Evolutionary conservation across 768 basidiomycete species (phyloP), one percentile per base, ranked within the genome.

Genomic region (Xerocomellus dryophilus): DNA sequence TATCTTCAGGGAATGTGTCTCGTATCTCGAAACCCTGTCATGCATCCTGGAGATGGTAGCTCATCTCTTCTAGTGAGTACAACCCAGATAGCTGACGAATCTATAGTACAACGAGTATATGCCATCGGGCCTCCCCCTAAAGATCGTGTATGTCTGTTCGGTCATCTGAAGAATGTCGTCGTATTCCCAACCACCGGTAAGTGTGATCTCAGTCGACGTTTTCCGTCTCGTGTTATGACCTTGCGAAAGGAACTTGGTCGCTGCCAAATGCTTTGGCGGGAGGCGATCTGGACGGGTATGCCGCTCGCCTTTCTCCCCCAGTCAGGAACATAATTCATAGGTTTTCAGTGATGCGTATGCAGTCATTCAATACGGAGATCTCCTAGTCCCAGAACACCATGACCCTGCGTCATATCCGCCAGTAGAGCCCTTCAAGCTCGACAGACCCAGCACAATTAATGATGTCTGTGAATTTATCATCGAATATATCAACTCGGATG

Each of bases 381-480:
- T 90, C 7, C 67, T 88, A 10, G 82, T 85, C 0, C 70, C 76
- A 5, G 67, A 72, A 17, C 68, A 78, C 32, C 71, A 76, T 20
- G 61, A 68, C 0, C 74, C 87, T 17, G 83, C 81, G 9, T 61
- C 69, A 2, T 89, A 90, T 60, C 57, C 66, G 4, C 38, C 76
- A 1, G 71, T 67, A 5, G 60, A 58, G 0, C 70, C 78, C 0
- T 69, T 66, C 42, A 69, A 61, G 2, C 66, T 83, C 20, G 54
- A 58, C 20, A 69, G 77, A 12, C 77, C 80, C 9, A 81, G 81
- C 48, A 81, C 75, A 0, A 79, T 88, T 7, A 74, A 83, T 0
- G 87, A 90, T 57, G 82, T 92, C 9, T 86, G 85, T 57, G 77
- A 90, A 54, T 91, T 92, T 61, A 73, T 93, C 27, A 82, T 90